Conservation (phyloP, 495 filamentous ascomycete genomes). For the Aspergillus ellipticus region DNA sequence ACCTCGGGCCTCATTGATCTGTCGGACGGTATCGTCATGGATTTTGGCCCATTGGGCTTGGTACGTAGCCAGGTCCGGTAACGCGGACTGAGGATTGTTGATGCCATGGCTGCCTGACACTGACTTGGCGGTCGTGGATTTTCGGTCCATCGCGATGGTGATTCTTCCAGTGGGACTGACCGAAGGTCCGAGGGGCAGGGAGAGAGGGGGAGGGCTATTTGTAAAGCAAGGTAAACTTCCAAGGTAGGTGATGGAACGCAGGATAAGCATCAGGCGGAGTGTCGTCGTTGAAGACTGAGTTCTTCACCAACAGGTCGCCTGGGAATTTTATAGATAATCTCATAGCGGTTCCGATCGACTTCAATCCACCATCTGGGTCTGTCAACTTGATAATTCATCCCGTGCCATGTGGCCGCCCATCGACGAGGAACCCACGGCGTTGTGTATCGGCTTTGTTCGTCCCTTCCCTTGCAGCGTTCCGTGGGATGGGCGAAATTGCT, state of each 20-base stretch:
- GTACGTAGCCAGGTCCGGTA: conserved; percentile 10
- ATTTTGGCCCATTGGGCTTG: conserved; percentile 18
- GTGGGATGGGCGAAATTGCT: not conserved
- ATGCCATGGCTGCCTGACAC: not conserved
- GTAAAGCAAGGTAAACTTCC: not conserved
- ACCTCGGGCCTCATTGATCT: conserved; percentile 17
- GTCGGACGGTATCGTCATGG: conserved; percentile 15
- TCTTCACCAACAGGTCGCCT: not conserved
- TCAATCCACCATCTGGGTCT: not conserved
- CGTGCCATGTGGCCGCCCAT: conserved; percentile 5
- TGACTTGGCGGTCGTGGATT: not conserved
- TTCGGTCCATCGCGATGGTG: not conserved
- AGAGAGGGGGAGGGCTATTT: not conserved
- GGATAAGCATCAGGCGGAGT: not conserved
- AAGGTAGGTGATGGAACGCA: not conserved
- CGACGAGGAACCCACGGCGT: not conserved
- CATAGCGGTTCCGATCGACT: not conserved
- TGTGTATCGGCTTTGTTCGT: conserved; percentile 3
- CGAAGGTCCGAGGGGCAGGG: not conserved
- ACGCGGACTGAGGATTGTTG: not conserved
- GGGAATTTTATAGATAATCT: not conserved
- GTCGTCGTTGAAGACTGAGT: not conserved
- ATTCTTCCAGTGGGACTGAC: not conserved
- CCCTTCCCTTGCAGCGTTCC: not conserved
- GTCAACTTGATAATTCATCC: not conserved